phyloP scores from a whole-genome alignment of 768 basidiomycete genomes.

The Lentinula boryana region DNA sequence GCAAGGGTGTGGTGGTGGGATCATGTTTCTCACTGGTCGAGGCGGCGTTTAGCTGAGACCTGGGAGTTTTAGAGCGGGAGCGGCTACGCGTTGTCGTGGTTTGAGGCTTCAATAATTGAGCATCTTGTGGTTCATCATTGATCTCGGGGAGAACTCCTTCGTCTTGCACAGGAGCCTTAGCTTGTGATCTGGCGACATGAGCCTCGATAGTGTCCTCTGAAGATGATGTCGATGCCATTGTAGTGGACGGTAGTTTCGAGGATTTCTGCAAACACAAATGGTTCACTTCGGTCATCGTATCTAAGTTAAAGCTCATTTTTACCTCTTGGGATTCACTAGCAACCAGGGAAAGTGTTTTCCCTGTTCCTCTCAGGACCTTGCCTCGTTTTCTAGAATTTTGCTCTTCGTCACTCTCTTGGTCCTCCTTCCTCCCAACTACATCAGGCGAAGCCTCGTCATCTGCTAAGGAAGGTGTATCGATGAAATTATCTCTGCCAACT shows the following conservation, averaged over 20 bases:
- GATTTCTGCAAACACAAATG: neutral
- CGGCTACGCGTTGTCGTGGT: neutral
- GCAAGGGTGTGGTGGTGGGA: neutral
- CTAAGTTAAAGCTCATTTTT: no score
- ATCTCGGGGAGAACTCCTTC: neutral
- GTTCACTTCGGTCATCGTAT: neutral
- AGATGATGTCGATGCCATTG: neutral
- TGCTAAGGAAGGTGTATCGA: constrained; percentile 10
- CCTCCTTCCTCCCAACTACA: neutral
- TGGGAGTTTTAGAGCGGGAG: neutral
- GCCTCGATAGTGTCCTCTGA: neutral
- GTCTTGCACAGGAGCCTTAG: neutral
- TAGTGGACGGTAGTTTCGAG: neutral
- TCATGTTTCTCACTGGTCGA: neutral
- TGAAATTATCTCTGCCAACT: neutral
- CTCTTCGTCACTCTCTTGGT: neutral
- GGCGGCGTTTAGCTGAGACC: neutral
- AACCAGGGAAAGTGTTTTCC: neutral
- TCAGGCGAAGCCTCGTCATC: constrained; percentile 11
- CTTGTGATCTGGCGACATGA: neutral
- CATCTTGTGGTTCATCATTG: neutral
- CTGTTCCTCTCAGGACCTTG: neutral
- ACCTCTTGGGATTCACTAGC: neutral
- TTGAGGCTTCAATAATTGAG: neutral
- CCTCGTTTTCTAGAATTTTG: neutral